phyloP scores from a whole-genome alignment of 1,284 basidiomycete genomes.

The Ceratobasidium sp. region DNA sequence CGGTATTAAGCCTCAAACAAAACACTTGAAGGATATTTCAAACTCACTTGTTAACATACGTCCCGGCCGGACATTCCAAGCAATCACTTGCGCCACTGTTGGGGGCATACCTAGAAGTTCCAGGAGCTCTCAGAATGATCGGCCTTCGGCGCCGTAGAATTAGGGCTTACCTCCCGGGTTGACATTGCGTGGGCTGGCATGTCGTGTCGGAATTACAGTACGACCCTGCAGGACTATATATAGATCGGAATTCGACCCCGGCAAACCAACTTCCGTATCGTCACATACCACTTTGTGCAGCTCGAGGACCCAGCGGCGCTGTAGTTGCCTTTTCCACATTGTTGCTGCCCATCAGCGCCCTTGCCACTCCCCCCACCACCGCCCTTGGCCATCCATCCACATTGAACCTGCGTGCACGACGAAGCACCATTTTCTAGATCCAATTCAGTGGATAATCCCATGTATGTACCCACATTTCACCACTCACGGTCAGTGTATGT shows the following conservation, averaged over 20 bases:
- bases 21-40: neutral
- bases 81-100: constrained; percentile 16
- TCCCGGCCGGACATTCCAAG: constrained; percentile 18
- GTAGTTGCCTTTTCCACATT: constrained; percentile 20
- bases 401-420: constrained; percentile 11
- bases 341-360: neutral
- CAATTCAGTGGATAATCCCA: neutral
- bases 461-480: neutral
- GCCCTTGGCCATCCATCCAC: neutral
- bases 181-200: constrained; percentile 15
- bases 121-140: neutral
- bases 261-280: too few species aligned
- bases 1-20: neutral
- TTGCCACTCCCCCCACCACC: neutral
- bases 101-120: neutral
- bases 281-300: constrained; percentile 20
- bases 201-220: constrained; percentile 28
- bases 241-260: too few species aligned
- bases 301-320: constrained; percentile 13
- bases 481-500: constrained; percentile 21
- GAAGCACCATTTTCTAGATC: constrained; percentile 4
- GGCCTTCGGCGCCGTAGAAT: neutral
- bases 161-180: constrained; percentile 19
- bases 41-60: constrained; percentile 22
- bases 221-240: constrained; percentile 19